Percentiles rank a stretch among this genome's conserved stretches.
phyloP scores from a whole-genome alignment of 1,139 yeast genomes.

The Taiozyma sp. region DNA sequence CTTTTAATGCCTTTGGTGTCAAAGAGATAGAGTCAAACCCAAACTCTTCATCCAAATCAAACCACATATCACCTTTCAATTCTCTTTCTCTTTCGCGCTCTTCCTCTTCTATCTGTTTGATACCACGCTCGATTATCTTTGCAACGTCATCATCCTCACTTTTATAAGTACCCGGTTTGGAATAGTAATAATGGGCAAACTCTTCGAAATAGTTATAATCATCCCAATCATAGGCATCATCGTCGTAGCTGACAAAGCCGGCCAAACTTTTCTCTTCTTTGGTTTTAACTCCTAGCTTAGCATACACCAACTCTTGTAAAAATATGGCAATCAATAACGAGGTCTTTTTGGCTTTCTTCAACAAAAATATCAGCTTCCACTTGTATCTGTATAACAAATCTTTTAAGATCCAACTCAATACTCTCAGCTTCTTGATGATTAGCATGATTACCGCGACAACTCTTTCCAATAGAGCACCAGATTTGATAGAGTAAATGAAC shows the following conservation, averaged over 20 bases:
- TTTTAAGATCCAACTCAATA: slow-evolving; percentile 11
- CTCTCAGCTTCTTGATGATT: slow-evolving; percentile 5
- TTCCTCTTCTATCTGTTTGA: slow-evolving; percentile 3
- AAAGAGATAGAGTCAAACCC: slow-evolving; percentile 12
- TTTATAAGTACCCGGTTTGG: slow-evolving; percentile 8
- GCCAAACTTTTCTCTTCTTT: slow-evolving; percentile 7
- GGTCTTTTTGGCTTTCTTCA: slow-evolving; percentile 7
- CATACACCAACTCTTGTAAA: slow-evolving; percentile 9
- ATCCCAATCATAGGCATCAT: slow-evolving; percentile 9
- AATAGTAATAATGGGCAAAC: slow-evolving; percentile 10
- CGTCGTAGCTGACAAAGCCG: slow-evolving; percentile 7
- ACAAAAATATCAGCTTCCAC: slow-evolving; percentile 10
- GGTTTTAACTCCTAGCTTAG: slow-evolving; percentile 4
- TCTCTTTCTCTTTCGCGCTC: slow-evolving; percentile 1
- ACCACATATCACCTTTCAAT: slow-evolving; percentile 3
- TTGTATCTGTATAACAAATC: slow-evolving; percentile 12
- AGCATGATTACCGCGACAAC: slow-evolving; percentile 3
- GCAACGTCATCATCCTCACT: slow-evolving; percentile 6
- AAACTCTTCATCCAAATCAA: slow-evolving; percentile 18
- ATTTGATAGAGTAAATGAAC: slow-evolving; percentile 1
- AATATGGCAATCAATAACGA: slow-evolving; percentile 9
- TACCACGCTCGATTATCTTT: slow-evolving; percentile 1
- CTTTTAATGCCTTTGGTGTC: neutral
- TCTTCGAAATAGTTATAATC: slow-evolving; percentile 18
- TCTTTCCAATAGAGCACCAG: slow-evolving; percentile 4